These are phyloP conservation scores for Phycomyces nitens DNA, from an alignment of 192 early-diverging fungal genomes.

Conservation along the genomic window DNA sequence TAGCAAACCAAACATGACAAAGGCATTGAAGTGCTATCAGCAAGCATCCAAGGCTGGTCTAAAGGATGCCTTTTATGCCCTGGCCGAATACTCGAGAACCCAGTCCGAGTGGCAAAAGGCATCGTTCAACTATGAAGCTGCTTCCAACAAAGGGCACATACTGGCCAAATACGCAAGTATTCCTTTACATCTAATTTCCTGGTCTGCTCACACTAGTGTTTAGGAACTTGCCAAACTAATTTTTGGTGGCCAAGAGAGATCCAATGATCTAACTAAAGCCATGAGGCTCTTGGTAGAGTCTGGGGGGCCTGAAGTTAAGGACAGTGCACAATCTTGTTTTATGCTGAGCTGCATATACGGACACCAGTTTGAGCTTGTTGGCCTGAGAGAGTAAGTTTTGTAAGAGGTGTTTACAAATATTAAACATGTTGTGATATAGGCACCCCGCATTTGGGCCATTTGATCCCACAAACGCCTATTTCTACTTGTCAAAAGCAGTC, in stretches of 20 bases:
- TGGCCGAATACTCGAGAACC: conserved; percentile 60
- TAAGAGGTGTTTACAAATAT: too few species aligned
- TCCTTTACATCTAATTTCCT: neutral
- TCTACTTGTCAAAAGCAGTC: conserved; percentile 72
- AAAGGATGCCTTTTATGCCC: conserved; percentile 62
- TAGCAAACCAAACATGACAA: conserved; percentile 53
- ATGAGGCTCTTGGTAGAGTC: neutral
- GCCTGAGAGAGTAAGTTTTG: neutral
- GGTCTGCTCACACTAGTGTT: neutral
- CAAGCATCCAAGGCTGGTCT: conserved; percentile 64
- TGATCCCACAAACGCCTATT: conserved; percentile 56
- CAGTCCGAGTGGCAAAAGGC: conserved; percentile 60
- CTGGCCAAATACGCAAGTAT: conserved; percentile 59
- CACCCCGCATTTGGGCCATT: too few species aligned
- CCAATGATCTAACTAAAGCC: neutral
- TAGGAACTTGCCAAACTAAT: neutral
- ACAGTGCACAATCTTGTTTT: neutral
- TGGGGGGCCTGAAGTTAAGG: neutral
- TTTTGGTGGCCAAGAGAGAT: neutral
- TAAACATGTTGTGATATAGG: too few species aligned
- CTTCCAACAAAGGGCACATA: conserved; percentile 61
- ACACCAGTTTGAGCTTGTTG: neutral
- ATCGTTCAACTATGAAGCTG: conserved; percentile 66
- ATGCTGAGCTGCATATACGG: too few species aligned
- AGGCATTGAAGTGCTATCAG: conserved; percentile 62